Conservation (phyloP, 371 early-diverging fungal species). For the Smittium mucronatum region DNA sequence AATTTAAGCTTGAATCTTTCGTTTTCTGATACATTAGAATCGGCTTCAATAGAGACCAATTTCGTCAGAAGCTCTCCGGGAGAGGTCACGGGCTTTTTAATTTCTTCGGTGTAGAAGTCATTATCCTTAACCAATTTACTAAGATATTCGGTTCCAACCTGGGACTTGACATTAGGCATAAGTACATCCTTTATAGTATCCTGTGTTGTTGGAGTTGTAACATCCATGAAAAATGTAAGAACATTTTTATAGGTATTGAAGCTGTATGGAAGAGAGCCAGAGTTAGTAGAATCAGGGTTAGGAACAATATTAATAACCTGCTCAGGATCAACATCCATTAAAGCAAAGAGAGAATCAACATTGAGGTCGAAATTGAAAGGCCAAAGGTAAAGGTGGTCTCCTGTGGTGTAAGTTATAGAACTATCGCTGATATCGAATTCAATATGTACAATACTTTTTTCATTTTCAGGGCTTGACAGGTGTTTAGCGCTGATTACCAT, state of each 20-base stretch:
- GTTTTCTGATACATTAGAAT: slow-evolving; percentile 23
- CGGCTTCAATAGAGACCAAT: slow-evolving; percentile 20
- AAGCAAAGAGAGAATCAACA: slow-evolving; percentile 46
- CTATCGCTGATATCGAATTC: slow-evolving; percentile 76
- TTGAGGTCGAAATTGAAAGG: slow-evolving; percentile 70
- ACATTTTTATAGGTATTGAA: slow-evolving; percentile 60
- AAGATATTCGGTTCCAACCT: slow-evolving; percentile 38
- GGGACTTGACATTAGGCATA: slow-evolving; percentile 41
- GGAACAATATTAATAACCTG: slow-evolving; percentile 45
- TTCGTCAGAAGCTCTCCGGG: slow-evolving; percentile 50
- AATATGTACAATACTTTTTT: slow-evolving; percentile 79
- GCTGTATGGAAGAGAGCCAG: slow-evolving; percentile 71
- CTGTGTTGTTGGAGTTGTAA: slow-evolving; percentile 40
- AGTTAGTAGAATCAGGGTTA: slow-evolving; percentile 53
- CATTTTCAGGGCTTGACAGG: slow-evolving; percentile 43
- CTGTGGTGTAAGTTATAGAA: slow-evolving; percentile 71
- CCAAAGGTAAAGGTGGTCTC: slow-evolving; percentile 93
- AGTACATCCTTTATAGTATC: slow-evolving; percentile 27
- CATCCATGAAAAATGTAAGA: slow-evolving; percentile 82
- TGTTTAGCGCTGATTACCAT: slow-evolving; percentile 43
- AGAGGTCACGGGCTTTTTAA: slow-evolving; percentile 46
- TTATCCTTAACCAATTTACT: slow-evolving; percentile 52
- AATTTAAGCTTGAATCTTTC: slow-evolving; percentile 43
- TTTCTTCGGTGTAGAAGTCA: slow-evolving; percentile 45
- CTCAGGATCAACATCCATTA: slow-evolving; percentile 43